Conservation (phyloP, 2,329 filamentous ascomycete species). For the Tolypocladium nubicola region DNA sequence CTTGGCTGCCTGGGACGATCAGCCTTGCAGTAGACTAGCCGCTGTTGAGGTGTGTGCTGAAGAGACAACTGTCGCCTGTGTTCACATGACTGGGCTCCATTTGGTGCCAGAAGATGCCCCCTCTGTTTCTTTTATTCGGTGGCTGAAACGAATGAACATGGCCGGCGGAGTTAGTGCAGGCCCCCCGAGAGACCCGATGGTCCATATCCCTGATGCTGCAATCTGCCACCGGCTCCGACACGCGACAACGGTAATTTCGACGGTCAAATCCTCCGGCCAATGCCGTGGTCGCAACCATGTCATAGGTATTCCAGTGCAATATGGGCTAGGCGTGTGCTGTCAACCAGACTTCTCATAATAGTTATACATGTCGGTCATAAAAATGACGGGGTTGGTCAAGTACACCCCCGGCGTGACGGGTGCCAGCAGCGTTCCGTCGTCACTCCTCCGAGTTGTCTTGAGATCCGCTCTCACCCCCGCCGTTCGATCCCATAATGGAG, state of each 20-base stretch:
- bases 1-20: neutral
- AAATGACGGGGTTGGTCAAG: neutral
- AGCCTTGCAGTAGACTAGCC: neutral
- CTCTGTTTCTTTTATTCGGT: neutral
- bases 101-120: no score
- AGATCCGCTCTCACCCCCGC: conserved; percentile 16
- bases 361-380: neutral
- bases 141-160: neutral
- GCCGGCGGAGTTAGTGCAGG: neutral
- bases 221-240: conserved; percentile 2
- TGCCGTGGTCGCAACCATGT: neutral
- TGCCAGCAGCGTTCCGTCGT: neutral
- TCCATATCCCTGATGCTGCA: conserved; percentile 1
- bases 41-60: neutral
- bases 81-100: neutral
- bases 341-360: neutral
- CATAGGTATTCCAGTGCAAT: neutral
- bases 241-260: neutral
- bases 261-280: neutral
- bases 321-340: neutral
- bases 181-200: neutral
- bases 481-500: conserved; percentile 48
- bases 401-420: neutral
- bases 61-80: neutral
- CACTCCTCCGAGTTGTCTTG: conserved; percentile 16